Conservation (phyloP, 257 asterid genomes). For the Solanum appendiculatum region DNA sequence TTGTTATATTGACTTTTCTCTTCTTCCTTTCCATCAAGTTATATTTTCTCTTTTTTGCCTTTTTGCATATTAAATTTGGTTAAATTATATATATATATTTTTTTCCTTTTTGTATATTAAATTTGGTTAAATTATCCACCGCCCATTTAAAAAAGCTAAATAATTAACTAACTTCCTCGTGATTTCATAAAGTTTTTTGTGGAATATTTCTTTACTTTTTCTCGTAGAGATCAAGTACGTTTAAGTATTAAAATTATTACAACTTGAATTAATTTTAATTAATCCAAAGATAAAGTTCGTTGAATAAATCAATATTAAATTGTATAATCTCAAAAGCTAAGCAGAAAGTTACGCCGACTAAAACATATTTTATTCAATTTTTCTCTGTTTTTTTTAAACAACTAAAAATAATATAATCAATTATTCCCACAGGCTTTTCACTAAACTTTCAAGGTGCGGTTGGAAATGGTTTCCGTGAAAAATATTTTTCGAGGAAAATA, state of each 20-base stretch:
- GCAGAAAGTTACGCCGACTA: slow-evolving; percentile 1
- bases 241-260: not conserved
- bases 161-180: not conserved
- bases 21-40: not conserved
- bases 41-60: not conserved
- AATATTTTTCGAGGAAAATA: too few relatives aligned
- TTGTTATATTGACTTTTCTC: not conserved
- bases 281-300: not conserved
- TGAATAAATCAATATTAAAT: not conserved
- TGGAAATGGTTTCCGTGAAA: not conserved
- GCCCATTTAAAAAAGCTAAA: not conserved
- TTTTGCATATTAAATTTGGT: not conserved
- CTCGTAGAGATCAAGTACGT: not conserved
- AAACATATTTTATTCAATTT: not conserved
- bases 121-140: not conserved
- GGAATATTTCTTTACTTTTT: not conserved
- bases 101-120: not conserved
- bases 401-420: not conserved
- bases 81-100: not conserved
- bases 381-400: not conserved
- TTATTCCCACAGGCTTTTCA: not conserved
- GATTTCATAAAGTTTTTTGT: slow-evolving; percentile 1
- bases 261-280: not conserved
- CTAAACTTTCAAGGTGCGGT: not conserved
- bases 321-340: not conserved